These are phyloP conservation scores for Furcasterigmium furcatum DNA, from an alignment of 2,329 filamentous ascomycete genomes.

Conservation along the genomic window DNA sequence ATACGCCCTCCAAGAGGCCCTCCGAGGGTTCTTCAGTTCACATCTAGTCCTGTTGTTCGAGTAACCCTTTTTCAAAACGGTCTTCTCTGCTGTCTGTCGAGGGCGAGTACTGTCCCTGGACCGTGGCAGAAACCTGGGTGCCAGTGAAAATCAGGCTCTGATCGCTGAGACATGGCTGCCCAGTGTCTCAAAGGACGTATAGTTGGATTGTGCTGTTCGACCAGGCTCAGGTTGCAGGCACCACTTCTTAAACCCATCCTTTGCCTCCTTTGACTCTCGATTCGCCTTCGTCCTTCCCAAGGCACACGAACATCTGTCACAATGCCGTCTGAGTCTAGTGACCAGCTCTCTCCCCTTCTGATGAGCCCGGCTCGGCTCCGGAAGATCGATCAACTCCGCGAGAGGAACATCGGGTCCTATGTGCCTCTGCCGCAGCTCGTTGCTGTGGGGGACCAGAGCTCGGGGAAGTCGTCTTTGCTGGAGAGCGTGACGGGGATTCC, in stretches of 20 bases:
- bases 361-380: slow-evolving; percentile 7
- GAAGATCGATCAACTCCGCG: slow-evolving; percentile 24
- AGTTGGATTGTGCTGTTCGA: not conserved
- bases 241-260: not conserved
- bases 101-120: not conserved
- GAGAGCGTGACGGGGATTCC: slow-evolving; percentile 27
- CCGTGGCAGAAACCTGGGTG: not conserved
- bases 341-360: not conserved
- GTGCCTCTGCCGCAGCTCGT: slow-evolving; percentile 21
- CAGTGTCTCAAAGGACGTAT: not conserved
- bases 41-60: too few species aligned
- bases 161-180: not conserved
- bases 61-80: too few species aligned
- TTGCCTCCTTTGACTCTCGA: not conserved
- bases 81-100: not conserved
- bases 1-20: too few species aligned
- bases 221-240: not conserved
- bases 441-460: slow-evolving; percentile 27
- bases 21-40: too few species aligned
- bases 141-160: not conserved
- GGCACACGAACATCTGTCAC: not conserved
- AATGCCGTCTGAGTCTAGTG: slow-evolving; percentile 1
- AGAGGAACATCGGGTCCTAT: slow-evolving; percentile 17
- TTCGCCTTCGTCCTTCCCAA: not conserved
- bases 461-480: slow-evolving; percentile 26